Percentiles rank a stretch among this genome's conserved stretches.
Conservation (phyloP, 768 basidiomycete genomes). For the Candolleomyces aberdarensis region DNA sequence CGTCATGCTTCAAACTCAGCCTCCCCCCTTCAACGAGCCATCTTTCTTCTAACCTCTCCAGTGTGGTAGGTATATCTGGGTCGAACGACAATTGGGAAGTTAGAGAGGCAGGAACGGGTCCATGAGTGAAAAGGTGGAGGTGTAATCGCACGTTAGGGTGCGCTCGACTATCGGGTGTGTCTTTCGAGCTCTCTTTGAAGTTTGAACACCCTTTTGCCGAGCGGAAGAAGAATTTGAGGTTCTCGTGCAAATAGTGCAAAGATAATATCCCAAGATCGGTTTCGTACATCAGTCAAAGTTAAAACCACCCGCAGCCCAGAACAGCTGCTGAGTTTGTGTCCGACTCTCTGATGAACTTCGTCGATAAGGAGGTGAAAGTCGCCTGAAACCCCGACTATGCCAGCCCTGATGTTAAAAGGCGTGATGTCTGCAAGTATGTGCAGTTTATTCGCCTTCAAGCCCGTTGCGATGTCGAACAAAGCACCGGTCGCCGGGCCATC, state of each 20-base stretch:
- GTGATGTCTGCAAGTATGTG: conserved; percentile 39
- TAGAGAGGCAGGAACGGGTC: conserved; percentile 4
- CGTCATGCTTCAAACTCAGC: conserved; percentile 35
- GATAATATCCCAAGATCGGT: conserved; percentile 33
- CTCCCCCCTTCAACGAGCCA: conserved; percentile 15
- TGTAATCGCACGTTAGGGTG: conserved; percentile 20
- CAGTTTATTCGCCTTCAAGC: conserved; percentile 35
- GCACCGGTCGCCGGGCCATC: conserved; percentile 53
- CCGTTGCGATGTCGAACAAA: conserved; percentile 47
- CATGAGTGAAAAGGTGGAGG: conserved; percentile 40
- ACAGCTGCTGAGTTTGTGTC: conserved; percentile 21
- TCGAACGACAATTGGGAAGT: conserved; percentile 5
- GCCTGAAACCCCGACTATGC: conserved; percentile 53
- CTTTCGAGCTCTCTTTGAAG: neutral
- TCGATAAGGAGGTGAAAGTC: conserved; percentile 37
- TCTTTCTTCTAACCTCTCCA: conserved; percentile 20
- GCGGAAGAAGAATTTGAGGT: conserved; percentile 45
- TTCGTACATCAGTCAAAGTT: conserved; percentile 28
- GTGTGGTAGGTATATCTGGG: conserved; percentile 3
- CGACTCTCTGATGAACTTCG: neutral
- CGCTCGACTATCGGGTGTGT: neutral
- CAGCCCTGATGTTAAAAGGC: conserved; percentile 36
- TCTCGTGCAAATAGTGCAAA: conserved; percentile 52
- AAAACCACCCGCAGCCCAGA: conserved; percentile 67
- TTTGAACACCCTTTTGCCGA: conserved; percentile 32